Conservation (phyloP, 1,284 basidiomycete species). For the Ustilago trichophora region DNA sequence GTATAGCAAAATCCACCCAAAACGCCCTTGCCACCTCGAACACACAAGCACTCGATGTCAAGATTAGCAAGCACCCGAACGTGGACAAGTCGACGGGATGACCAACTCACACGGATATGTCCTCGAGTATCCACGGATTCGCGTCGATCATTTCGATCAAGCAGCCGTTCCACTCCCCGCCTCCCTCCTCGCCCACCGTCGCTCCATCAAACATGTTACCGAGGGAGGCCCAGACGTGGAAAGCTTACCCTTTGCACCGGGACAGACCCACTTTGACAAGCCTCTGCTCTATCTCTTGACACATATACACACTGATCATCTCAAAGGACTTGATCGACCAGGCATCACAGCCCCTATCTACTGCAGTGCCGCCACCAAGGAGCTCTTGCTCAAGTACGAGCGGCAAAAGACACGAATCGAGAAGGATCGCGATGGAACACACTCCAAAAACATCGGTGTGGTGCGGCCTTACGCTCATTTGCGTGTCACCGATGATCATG, state of each 20-base stretch:
- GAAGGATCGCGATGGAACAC: conserved; percentile 18
- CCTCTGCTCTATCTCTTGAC: conserved; percentile 57
- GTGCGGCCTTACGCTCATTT: conserved; percentile 51
- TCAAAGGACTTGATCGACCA: conserved; percentile 51
- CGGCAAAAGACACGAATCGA: conserved; percentile 42
- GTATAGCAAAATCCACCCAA: too few relatives aligned
- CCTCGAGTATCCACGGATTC: conserved; percentile 57
- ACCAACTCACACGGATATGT: conserved; percentile 55
- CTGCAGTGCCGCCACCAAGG: conserved; percentile 51
- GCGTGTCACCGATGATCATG: conserved; percentile 32
- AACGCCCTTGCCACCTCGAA: too few relatives aligned
- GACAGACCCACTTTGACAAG: conserved; percentile 41
- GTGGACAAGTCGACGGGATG: too few relatives aligned
- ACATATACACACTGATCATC: conserved; percentile 63
- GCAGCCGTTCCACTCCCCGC: conserved; percentile 25
- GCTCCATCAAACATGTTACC: background rate
- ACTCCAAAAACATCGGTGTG: conserved; percentile 15
- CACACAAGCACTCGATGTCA: too few relatives aligned
- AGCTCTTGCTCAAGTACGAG: conserved; percentile 54
- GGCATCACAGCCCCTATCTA: conserved; percentile 53
- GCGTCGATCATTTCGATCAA: conserved; percentile 57
- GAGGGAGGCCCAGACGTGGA: conserved; percentile 4
- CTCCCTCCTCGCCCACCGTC: conserved; percentile 35
- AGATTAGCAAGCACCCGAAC: too few relatives aligned
- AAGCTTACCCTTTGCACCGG: conserved; percentile 16